Base-by-base conservation (phyloP, 1,284 basidiomycete genomes). In the Melampsora americana region DNA sequence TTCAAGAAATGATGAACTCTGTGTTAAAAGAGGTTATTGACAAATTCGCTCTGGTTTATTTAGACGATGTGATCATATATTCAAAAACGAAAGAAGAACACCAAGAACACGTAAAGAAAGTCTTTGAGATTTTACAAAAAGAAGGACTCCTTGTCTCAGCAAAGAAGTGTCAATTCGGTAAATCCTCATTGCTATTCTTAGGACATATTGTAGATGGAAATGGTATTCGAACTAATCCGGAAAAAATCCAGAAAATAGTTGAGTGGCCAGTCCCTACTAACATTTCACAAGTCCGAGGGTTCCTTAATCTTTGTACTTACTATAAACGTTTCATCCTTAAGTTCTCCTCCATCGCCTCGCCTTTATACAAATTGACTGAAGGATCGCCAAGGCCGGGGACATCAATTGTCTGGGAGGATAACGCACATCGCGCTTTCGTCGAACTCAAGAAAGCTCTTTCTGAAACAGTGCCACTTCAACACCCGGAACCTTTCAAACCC, bases 291-390 rank as follows among this genome's bases (percentile, higher is more conserved):
- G n/a, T n/a, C n/a, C n/a, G n/a, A n/a, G n/a, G n/a, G n/a, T n/a
- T n/a, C n/a, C n/a, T n/a, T n/a, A n/a, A n/a, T n/a, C n/a, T n/a
- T n/a, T n/a, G n/a, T n/a, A n/a, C n/a, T 5, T 68, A 68, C 28
- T 68, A 68, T 53, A 68, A 68, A 23, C 23, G 66, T 5, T 68
- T 68, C 16, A 68, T 68, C 2, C 23, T 50, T 20, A 30, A 68
- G n/a, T 68, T 68, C 28, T 68, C 28, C 3, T 50, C 44, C 16
- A 50, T 68, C 2, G 42, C 42, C 7, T 48, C 46, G 2, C 66
- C 66, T 20, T 6, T 68, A 5, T 68, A 68, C 30, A 23, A 68
- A 30, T 30, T 68, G 18, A 53, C 66, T 28, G n/a, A 68, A 32
- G 48, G 48, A 50, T 68, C 48, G 2, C 66, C 66, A 2, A 53